A percentile compares a stretch with the other conserved stretches of the same genome.
phyloP scores from a whole-genome alignment of 2,329 filamentous ascomycete species.

The Hymenoscyphus infarciens region DNA sequence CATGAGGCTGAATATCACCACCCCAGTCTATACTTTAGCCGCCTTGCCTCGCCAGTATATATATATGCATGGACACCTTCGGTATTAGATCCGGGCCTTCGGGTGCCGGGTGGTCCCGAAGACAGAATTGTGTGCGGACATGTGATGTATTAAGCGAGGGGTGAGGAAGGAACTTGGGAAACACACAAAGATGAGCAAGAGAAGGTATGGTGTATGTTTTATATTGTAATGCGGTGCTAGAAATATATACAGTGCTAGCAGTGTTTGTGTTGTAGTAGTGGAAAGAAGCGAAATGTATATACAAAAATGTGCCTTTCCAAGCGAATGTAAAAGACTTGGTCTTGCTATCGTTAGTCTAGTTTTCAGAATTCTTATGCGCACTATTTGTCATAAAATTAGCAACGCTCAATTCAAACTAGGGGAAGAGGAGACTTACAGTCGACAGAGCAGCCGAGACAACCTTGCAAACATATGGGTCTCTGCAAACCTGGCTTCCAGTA shows the following conservation, averaged over 20 bases:
- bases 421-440: neutral
- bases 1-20: no score
- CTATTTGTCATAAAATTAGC: neutral
- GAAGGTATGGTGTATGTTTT: neutral
- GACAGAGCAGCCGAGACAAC: neutral
- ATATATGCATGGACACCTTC: no score
- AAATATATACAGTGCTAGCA: conserved; percentile 4
- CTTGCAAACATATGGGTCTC: neutral
- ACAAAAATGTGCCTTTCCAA: neutral
- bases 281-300: neutral
- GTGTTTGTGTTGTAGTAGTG: no score
- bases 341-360: neutral
- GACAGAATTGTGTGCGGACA: no score
- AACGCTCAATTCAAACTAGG: neutral
- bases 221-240: neutral
- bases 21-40: no score
- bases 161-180: no score
- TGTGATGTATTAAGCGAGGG: no score
- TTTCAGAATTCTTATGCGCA: neutral
- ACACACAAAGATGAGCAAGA: no score
- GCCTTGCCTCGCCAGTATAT: no score
- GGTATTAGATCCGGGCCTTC: no score
- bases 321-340: no score
- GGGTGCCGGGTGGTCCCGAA: no score
- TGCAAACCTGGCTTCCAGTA: neutral